Conservation (phyloP, 768 basidiomycete species). For the Suillus brevipes region DNA sequence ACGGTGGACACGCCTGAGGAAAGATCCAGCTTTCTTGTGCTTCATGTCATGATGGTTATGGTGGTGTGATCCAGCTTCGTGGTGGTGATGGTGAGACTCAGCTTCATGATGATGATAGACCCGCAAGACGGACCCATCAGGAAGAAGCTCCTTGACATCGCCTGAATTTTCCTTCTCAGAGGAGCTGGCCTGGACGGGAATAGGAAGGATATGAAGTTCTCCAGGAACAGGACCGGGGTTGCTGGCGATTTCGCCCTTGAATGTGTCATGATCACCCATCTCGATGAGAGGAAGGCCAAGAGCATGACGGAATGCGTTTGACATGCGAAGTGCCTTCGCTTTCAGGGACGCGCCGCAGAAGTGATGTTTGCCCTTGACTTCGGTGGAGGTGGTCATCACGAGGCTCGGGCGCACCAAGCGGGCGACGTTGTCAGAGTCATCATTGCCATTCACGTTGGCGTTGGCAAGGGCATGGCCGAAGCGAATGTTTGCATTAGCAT, state of each 20-base stretch:
- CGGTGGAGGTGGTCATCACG: conserved; percentile 12
- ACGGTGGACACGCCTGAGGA: conserved; percentile 59
- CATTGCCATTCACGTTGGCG: conserved; percentile 29
- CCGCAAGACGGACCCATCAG: conserved; percentile 11
- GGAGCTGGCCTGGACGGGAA: conserved; percentile 27
- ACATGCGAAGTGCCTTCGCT: conserved; percentile 51
- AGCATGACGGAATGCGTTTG: conserved; percentile 55
- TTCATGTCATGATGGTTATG: conserved; percentile 27
- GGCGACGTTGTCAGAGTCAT: conserved; percentile 22
- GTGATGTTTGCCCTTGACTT: conserved; percentile 24
- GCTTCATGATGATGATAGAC: conserved; percentile 11
- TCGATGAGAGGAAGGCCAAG: conserved; percentile 56
- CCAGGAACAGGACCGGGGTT: conserved; percentile 20
- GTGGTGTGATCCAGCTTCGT: conserved; percentile 12
- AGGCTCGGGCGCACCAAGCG: conserved; percentile 18
- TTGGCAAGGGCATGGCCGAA: conserved; percentile 40
- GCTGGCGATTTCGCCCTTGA: conserved; percentile 10
- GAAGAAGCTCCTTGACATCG: conserved; percentile 9
- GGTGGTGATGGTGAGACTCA: conserved; percentile 26
- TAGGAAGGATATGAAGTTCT: conserved; percentile 32
- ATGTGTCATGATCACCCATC: conserved; percentile 9
- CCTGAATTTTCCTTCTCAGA: not conserved
- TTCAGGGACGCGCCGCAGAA: conserved; percentile 38
- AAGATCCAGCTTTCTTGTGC: conserved; percentile 34
- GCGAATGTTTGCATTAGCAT: conserved; percentile 35